These are phyloP conservation scores for Symbiodinium pilosum DNA, from an alignment of 73 alveolate genomes.

Conservation along the genomic window DNA sequence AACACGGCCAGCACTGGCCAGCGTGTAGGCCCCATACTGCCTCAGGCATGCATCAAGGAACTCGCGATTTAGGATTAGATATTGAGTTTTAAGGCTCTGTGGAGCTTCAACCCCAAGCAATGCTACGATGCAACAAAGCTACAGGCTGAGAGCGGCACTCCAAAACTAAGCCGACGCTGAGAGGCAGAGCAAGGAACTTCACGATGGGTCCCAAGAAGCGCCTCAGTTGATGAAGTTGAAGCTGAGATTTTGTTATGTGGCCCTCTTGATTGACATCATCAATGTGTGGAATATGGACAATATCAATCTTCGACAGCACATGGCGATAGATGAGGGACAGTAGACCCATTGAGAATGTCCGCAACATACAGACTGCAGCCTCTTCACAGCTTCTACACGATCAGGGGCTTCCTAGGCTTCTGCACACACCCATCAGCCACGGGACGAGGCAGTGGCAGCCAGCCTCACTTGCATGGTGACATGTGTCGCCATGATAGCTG, in stretches of 20 bases:
- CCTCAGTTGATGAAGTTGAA: neutral
- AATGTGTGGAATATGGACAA: no score
- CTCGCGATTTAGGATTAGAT: neutral
- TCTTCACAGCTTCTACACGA: no score
- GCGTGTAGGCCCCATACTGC: neutral
- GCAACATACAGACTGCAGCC: no score
- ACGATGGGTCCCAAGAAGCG: neutral
- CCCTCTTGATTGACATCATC: no score
- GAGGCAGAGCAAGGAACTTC: neutral
- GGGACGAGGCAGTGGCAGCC: neutral
- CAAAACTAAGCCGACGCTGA: neutral
- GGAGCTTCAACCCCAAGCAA: neutral
- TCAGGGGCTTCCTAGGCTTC: no score
- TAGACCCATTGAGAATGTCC: no score
- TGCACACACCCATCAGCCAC: neutral
- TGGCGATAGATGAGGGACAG: no score
- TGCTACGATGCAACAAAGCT: neutral
- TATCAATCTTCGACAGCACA: no score
- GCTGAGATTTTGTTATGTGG: no score
- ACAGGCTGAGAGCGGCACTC: neutral
- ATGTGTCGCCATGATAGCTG: no score
- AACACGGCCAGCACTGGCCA: neutral
- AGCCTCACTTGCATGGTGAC: no score
- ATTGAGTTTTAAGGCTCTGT: no score
- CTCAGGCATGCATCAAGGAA: neutral